Evolutionary conservation across 179 eudicot genomes (phyloP).

Genomic region (Monotropa hypopitys): DNA sequence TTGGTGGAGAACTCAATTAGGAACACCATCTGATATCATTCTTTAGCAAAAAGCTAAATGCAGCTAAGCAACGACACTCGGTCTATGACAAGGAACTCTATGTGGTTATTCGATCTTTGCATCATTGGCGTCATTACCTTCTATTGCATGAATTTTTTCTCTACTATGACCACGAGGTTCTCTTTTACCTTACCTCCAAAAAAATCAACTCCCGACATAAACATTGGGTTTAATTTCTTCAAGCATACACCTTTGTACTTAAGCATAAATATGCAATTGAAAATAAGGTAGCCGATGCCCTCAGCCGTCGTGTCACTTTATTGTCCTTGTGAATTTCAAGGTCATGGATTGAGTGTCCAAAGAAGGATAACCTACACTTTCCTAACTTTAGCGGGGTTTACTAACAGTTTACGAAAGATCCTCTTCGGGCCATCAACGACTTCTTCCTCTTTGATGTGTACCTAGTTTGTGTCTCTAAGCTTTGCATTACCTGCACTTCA

Average conservation of each 20-base stretch:
- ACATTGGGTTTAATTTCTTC: not conserved
- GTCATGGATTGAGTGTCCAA: no score
- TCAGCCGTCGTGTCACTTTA: not conserved
- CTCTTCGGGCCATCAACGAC: no score
- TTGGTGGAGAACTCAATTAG: not conserved
- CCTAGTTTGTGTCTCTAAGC: no score
- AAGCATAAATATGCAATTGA: not conserved
- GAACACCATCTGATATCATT: not conserved
- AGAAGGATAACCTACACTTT: no score
- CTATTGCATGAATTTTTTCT: not conserved
- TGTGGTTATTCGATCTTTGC: not conserved
- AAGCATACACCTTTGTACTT: not conserved
- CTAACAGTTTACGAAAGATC: no score
- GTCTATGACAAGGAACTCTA: not conserved
- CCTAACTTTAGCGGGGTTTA: no score
- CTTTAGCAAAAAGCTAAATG: not conserved
- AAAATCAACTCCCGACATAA: not conserved
- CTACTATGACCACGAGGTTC: not conserved
- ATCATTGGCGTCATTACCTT: not conserved
- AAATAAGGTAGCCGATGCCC: not conserved
- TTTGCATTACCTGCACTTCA: no score
- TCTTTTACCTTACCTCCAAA: not conserved
- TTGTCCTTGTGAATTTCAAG: no score
- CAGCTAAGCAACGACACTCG: not conserved
- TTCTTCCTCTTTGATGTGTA: no score